Evolutionary conservation across 352 stramenopile genomes (phyloP), one percentile per base, ranked within the genome.

Genomic region (Plasmopara halstedii): DNA sequence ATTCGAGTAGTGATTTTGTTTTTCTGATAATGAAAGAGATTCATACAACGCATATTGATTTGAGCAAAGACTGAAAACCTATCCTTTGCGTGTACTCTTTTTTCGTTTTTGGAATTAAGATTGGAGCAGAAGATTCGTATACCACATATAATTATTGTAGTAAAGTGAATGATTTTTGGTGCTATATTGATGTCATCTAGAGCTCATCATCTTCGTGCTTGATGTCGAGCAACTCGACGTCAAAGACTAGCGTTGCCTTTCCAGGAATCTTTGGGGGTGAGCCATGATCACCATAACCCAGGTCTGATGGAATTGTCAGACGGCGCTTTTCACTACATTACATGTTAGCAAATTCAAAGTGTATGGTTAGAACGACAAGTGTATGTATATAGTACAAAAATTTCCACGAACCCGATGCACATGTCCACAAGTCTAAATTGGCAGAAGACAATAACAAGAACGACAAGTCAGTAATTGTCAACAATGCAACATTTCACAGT

Each of bases 201-300:
- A 91, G 58, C 44, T 88, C 79, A 19, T 73, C 57, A 45, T 45
- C 73, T 4, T 71, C 59, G 63, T 76, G 73, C 64, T 82, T 88
- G 61, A 99, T 97, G 54, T 97, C 79, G 46, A 99, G 72, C 50
- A 99, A 85, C 74, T 99, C 95, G 42, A 99, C 94, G 53, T 93
- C 86, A 64, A 99, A 99, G 27, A 98, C 84, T 25, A 99, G 77
- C 38, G 93, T 96, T 11, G 92, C 86, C 54, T 90, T 88, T 48
- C 69, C 90, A 13, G 85, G 85, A 63, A 99, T 99, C 65, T 92
- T 96, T 13, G 77, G 85, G 37, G 83, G 85, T 29, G 82, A 88
- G 23, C 94, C 95, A 41, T 76, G 64, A 67, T 96, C 83, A 53
- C 96, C 95, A 70, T 99, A 99, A 25, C 72, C 96, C 32, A 99